Evolutionary conservation across 495 filamentous ascomycete species (phyloP), one percentile per base, ranked within the genome.

Genomic region (Penicillium chermesinum): DNA sequence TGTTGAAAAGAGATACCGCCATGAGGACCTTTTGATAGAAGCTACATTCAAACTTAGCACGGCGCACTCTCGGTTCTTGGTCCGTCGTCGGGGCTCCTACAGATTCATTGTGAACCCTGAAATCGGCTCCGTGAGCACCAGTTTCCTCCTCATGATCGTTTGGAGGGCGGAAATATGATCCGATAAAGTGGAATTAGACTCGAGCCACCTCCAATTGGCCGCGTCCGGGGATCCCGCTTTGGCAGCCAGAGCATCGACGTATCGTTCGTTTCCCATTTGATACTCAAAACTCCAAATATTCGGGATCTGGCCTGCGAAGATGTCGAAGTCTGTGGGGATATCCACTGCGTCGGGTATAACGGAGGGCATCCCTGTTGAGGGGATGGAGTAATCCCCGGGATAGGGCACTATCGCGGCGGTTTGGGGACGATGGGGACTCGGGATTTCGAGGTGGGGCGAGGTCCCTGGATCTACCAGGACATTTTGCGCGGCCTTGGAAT

Each of bases 1-100:
- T 52, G n/a, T 52, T 52, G 33, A 52, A 52, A 1, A 52, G 22
- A 18, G 50, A 33, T 8, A 52, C 17, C 2, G 47, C 33, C 43
- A 47, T 47, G 10, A 52, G 38, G 21, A 52, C 50, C 14, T 52
- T 38, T 5, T 27, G 47, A 21, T 38, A 37, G 18, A 44, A 38
- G 32, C 40, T 41, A n/a, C n/a, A 30, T 8, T 17, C 7, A 9
- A 18, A 0, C 16, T 21, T 44, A 17, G 25, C 19, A n/a, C 2
- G 12, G 33, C 7, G n/a, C n/a, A n/a, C n/a, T n/a, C n/a, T n/a
- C n/a, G n/a, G n/a, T n/a, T n/a, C n/a, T n/a, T 30, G 10, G 4
- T 10, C 4, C 4, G 4, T 4, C 4, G 25, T 10, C 5, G 5
- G 7, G 1, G 17, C n/a, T 32, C 41, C 33, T 16, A 44, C 41